Evolutionary conservation across 768 basidiomycete genomes (phyloP).

Genomic region (Pleurotus tuber-regium): DNA sequence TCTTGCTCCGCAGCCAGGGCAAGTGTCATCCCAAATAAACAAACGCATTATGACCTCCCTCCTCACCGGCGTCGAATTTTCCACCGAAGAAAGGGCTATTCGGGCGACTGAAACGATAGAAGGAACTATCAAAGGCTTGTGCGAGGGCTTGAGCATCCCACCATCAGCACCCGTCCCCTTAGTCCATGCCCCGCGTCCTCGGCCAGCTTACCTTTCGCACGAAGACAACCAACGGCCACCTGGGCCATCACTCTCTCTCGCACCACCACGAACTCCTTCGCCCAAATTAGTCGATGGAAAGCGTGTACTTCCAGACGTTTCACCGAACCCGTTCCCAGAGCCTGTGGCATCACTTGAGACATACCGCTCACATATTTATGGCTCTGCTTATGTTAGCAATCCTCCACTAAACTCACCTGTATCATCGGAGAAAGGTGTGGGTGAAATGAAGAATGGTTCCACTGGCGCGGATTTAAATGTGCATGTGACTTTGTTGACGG

Average conservation of each 20-base stretch:
- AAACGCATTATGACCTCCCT: conserved; percentile 70
- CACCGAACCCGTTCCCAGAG: conserved; percentile 69
- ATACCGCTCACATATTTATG: conserved; percentile 60
- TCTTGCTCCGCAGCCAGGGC: conserved; percentile 52
- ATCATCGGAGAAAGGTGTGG: not conserved
- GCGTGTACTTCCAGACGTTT: conserved; percentile 39
- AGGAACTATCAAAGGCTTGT: conserved; percentile 64
- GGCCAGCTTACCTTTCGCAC: conserved; percentile 10
- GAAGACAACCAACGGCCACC: conserved; percentile 37
- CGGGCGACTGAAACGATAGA: conserved; percentile 74
- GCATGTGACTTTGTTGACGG: conserved; percentile 57
- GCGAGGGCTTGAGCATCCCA: conserved; percentile 54
- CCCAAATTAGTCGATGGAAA: conserved; percentile 30
- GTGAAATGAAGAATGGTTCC: conserved; percentile 7
- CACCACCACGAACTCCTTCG: conserved; percentile 53
- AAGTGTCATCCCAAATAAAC: conserved; percentile 64
- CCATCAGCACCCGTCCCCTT: conserved; percentile 14
- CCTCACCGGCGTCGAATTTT: conserved; percentile 77
- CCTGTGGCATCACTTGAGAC: conserved; percentile 60
- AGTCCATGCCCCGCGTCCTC: conserved; percentile 15
- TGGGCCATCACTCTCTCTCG: conserved; percentile 35
- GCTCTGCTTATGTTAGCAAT: conserved; percentile 53
- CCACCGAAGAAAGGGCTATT: conserved; percentile 57
- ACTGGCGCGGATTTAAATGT: conserved; percentile 13
- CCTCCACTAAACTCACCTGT: conserved; percentile 22